Evolutionary conservation across 805 yeast species (phyloP).

Genomic region (Candida pseudoglaebosa): DNA sequence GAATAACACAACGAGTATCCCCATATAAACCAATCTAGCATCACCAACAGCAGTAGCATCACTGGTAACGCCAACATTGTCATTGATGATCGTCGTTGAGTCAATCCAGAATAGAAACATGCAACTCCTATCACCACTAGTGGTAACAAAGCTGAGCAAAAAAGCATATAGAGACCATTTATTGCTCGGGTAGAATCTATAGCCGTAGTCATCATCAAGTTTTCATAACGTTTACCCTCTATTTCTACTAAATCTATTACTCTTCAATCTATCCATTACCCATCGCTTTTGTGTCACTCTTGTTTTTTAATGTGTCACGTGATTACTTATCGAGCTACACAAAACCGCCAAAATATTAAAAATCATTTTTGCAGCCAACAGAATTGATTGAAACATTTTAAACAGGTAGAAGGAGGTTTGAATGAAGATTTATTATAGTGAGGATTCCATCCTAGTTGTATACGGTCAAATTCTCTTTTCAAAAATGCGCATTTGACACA

Average conservation of each 20-base stretch:
- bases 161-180: constrained; percentile 28
- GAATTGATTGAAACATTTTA: constrained; percentile 14
- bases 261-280: too few species aligned
- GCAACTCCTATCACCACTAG: constrained; percentile 33
- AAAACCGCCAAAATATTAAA: background rate
- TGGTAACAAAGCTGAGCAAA: constrained; percentile 30
- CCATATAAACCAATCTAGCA: constrained; percentile 44
- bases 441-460: constrained; percentile 5
- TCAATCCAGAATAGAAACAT: constrained; percentile 40
- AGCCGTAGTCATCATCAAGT: background rate
- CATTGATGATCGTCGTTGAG: constrained; percentile 39
- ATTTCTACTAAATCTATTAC: too few species aligned
- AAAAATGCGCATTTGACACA: constrained; percentile 59
- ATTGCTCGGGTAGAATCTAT: constrained; percentile 6
- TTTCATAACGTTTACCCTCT: background rate
- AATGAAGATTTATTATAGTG: constrained; percentile 3
- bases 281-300: too few species aligned
- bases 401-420: constrained; percentile 14
- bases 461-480: constrained; percentile 47
- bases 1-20: constrained; percentile 41
- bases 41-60: constrained; percentile 25
- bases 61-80: constrained; percentile 37
- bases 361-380: constrained; percentile 13
- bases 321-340: background rate
- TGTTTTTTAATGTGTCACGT: constrained; percentile 1